These are phyloP conservation scores for Hericium coralloides DNA, from an alignment of 768 basidiomycete genomes.

Conservation along the genomic window DNA sequence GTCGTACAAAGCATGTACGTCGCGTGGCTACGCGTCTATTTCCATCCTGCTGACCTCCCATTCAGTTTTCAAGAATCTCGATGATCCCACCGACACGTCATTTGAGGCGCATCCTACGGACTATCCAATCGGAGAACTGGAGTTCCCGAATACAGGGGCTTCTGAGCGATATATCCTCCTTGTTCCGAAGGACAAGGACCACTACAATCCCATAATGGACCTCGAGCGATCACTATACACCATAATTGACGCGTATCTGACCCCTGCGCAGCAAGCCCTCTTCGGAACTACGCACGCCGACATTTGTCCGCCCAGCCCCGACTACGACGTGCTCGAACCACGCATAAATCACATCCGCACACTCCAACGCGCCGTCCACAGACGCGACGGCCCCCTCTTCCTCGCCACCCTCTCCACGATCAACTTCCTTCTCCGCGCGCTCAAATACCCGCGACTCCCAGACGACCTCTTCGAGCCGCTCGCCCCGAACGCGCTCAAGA, in stretches of 20 bases:
- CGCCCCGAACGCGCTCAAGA: conserved; percentile 39
- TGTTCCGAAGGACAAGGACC: conserved; percentile 76
- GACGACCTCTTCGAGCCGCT: conserved; percentile 37
- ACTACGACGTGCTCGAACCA: conserved; percentile 3
- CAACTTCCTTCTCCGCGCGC: conserved; percentile 47
- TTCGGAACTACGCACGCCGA: conserved; percentile 60
- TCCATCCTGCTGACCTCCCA: background rate
- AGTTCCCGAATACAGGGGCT: conserved; percentile 68
- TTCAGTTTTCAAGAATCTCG: conserved; percentile 62
- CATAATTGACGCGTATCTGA: conserved; percentile 69
- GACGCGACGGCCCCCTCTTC: conserved; percentile 66
- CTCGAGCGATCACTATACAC: conserved; percentile 62
- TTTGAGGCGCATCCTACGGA: conserved; percentile 52
- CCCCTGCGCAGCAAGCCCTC: conserved; percentile 48
- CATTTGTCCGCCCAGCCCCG: conserved; percentile 16
- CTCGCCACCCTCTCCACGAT: conserved; percentile 49
- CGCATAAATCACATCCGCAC: conserved; percentile 36
- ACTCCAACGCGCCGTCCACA: conserved; percentile 62
- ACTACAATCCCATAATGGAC: conserved; percentile 80
- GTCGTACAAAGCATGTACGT: conserved; percentile 63
- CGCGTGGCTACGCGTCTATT: background rate
- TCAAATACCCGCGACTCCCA: conserved; percentile 62
- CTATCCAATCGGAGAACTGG: conserved; percentile 62
- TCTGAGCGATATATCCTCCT: conserved; percentile 69
- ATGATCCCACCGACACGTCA: conserved; percentile 50